Evolutionary conservation across 306 rosid genomes (phyloP).

Genomic region (Malus fusca): DNA sequence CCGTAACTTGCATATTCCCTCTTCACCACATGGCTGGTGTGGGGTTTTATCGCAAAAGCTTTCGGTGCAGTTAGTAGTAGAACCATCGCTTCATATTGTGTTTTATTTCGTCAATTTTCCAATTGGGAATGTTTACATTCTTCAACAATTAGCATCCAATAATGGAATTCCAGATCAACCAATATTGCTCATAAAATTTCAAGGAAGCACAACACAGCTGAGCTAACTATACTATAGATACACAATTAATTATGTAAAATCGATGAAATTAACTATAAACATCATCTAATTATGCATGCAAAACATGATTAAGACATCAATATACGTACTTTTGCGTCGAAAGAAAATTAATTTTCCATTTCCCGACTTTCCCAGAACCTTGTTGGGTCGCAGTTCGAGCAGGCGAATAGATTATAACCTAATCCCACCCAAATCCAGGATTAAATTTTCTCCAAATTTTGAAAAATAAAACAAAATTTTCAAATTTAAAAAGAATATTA

Average conservation of each 20-base stretch:
- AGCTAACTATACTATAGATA: too few species aligned
- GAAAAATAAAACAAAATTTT: background rate
- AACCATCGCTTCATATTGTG: too few species aligned
- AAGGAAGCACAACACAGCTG: background rate
- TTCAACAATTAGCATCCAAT: background rate
- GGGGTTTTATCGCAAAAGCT: background rate
- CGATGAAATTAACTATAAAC: background rate
- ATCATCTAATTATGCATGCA: background rate
- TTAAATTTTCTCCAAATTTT: background rate
- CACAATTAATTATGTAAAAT: background rate
- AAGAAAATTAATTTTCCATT: slow-evolving; percentile 29
- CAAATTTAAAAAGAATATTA: too few species aligned
- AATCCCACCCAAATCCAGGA: background rate
- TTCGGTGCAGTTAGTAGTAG: too few species aligned
- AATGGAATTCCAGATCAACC: background rate
- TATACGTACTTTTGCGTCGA: slow-evolving; percentile 29
- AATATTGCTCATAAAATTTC: background rate
- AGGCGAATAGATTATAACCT: slow-evolving; percentile 30
- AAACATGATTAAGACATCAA: background rate
- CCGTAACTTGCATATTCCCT: background rate
- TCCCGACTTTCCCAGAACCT: slow-evolving; percentile 28
- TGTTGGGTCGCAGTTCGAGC: slow-evolving; percentile 31
- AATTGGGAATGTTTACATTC: background rate
- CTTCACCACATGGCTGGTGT: too few species aligned
- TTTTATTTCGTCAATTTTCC: background rate